Evolutionary conservation across 768 basidiomycete genomes (phyloP).

Genomic region (Brasilioporus rufonigricans): DNA sequence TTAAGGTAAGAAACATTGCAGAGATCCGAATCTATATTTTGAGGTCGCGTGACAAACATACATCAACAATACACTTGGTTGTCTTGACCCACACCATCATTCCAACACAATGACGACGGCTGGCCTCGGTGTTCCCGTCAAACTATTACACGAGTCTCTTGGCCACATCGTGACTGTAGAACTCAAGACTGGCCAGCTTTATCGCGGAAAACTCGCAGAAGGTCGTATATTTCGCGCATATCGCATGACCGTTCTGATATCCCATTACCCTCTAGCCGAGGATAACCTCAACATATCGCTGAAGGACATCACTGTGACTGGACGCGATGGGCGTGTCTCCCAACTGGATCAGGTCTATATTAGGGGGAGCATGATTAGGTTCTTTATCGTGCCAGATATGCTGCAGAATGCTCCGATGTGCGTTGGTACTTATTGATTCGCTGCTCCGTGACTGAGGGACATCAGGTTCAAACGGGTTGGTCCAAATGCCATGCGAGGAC

Average conservation of each 20-base stretch:
- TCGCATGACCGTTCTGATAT: slow-evolving; percentile 18
- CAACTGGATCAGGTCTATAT: slow-evolving; percentile 99
- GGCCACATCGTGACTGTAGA: slow-evolving; percentile 98
- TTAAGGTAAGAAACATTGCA: background rate
- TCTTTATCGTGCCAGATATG: slow-evolving; percentile 99
- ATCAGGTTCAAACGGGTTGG: slow-evolving; percentile 98
- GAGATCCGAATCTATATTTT: background rate
- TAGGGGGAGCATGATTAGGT: slow-evolving; percentile 95
- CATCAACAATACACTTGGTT: slow-evolving; percentile 15
- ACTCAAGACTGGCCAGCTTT: slow-evolving; percentile 95
- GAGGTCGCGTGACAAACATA: slow-evolving; percentile 12
- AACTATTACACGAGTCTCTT: slow-evolving; percentile 93
- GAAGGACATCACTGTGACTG: slow-evolving; percentile 96
- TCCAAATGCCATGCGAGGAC: slow-evolving; percentile 96
- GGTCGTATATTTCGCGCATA: slow-evolving; percentile 41
- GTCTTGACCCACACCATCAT: background rate
- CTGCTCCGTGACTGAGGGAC: slow-evolving; percentile 9
- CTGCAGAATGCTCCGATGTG: slow-evolving; percentile 98
- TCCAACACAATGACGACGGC: slow-evolving; percentile 39
- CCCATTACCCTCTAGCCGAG: slow-evolving; percentile 64
- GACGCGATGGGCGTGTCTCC: slow-evolving; percentile 96
- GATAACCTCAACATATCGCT: slow-evolving; percentile 97
- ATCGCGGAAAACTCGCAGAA: slow-evolving; percentile 96
- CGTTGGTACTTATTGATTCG: slow-evolving; percentile 31
- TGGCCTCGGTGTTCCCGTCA: slow-evolving; percentile 91